Percentiles rank a stretch among this genome's conserved stretches.
These are phyloP conservation scores for Aristolochia fimbriata DNA, from an alignment of 164 flowering plant genomes.

Conservation along the genomic window DNA sequence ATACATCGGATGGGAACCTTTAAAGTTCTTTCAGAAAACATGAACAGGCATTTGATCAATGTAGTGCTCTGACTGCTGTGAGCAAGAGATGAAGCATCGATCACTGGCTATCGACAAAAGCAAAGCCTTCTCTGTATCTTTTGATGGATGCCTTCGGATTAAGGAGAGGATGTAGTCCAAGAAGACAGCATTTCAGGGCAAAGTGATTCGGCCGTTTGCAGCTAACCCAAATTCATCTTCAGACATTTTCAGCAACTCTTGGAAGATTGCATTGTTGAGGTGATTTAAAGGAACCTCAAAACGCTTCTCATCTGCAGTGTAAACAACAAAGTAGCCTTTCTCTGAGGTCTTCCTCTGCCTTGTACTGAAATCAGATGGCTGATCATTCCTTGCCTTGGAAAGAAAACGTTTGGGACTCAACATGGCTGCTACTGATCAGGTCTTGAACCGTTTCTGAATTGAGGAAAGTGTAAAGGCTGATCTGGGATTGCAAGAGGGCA, in stretches of 20 bases:
- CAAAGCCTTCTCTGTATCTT: background rate
- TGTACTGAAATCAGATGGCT: no score
- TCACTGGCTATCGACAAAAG: background rate
- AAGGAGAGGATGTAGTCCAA: slow-evolving; percentile 7
- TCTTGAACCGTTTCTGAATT: no score
- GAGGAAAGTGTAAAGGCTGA: no score
- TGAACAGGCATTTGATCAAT: background rate
- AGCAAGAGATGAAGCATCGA: background rate
- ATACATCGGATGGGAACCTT: no score
- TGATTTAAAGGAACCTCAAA: slow-evolving; percentile 1
- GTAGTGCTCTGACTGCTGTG: background rate
- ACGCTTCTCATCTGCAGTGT: slow-evolving; percentile 3
- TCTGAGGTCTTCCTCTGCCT: background rate
- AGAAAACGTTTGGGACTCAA: no score
- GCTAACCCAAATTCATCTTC: slow-evolving; percentile 9
- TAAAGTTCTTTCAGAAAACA: background rate
- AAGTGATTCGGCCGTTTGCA: slow-evolving; percentile 3
- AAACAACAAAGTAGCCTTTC: slow-evolving; percentile 2
- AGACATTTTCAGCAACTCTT: slow-evolving; percentile 9
- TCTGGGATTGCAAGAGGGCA: no score
- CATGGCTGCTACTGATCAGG: no score
- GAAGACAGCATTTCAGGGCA: slow-evolving; percentile 9
- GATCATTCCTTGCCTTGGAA: background rate
- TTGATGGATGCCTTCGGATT: background rate
- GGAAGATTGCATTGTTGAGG: slow-evolving; percentile 7